Evolutionary conservation across 2,329 filamentous ascomycete species (phyloP).

Genomic region (Daldinia sp.): DNA sequence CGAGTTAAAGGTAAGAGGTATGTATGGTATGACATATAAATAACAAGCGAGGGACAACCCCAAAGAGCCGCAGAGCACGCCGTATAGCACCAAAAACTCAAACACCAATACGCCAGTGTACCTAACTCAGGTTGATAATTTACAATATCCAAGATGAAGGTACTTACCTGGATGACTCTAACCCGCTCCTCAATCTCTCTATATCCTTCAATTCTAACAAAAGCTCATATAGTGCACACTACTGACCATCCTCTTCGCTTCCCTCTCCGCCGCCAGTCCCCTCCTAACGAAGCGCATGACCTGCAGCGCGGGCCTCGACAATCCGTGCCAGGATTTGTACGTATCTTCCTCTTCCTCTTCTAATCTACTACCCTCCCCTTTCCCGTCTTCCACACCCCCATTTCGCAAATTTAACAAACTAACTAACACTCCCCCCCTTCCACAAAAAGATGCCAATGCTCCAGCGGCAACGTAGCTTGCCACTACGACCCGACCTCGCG

Average conservation of each 20-base stretch:
- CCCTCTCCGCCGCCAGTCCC: conserved; percentile 18
- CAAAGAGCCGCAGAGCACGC: conserved; percentile 3
- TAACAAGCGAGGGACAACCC: neutral
- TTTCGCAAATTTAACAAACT: neutral
- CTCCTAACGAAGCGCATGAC: conserved; percentile 27
- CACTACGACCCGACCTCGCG: conserved; percentile 46
- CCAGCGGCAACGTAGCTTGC: conserved; percentile 34
- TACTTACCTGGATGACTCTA: conserved; percentile 1
- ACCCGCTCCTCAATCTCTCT: too few species aligned
- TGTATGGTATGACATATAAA: neutral
- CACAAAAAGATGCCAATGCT: conserved; percentile 34
- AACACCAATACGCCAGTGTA: neutral
- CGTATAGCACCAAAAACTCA: neutral
- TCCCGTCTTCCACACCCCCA: neutral
- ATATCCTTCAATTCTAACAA: neutral
- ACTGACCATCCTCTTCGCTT: conserved; percentile 1
- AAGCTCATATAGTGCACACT: conserved; percentile 17
- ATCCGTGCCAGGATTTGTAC: conserved; percentile 41
- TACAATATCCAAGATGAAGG: conserved; percentile 28
- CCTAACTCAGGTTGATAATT: neutral
- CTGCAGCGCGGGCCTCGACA: conserved; percentile 35
- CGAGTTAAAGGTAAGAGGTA: neutral
- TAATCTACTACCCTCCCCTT: neutral
- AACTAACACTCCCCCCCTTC: neutral
- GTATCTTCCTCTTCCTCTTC: neutral